Conservation (phyloP, 2,329 filamentous ascomycete species). For the Cucurbitaria berberidis region DNA sequence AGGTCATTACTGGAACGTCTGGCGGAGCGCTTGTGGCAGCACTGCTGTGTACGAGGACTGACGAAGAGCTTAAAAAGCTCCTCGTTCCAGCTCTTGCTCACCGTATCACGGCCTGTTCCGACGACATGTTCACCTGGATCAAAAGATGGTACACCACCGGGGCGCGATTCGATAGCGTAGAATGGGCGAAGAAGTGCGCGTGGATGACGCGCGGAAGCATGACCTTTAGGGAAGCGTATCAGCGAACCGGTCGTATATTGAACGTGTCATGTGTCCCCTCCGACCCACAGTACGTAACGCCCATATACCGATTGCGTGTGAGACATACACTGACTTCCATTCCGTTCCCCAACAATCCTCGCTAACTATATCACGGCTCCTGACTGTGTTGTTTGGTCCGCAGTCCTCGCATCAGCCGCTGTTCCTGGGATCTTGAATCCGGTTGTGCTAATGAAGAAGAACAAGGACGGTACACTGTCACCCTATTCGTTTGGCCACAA, state of each 20-base stretch:
- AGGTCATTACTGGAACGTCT: conserved; percentile 95
- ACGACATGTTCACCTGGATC: conserved; percentile 76
- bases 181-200: conserved; percentile 83
- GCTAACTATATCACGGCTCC: conserved; percentile 95
- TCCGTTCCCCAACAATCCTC: conserved; percentile 85
- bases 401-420: conserved; percentile 90
- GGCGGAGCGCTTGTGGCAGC: conserved; percentile 90
- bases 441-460: conserved; percentile 90
- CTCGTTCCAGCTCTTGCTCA: conserved; percentile 86
- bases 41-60: conserved; percentile 84
- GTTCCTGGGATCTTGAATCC: conserved; percentile 96
- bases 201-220: conserved; percentile 93
- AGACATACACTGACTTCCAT: too few species aligned
- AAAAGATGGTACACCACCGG: conserved; percentile 90
- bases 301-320: too few species aligned
- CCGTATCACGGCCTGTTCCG: conserved; percentile 84
- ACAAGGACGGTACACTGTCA: conserved; percentile 73
- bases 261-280: conserved; percentile 97
- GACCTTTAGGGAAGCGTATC: conserved; percentile 94
- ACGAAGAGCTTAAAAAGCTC: conserved; percentile 85
- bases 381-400: conserved; percentile 98
- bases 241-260: conserved; percentile 89
- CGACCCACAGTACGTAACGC: too few species aligned
- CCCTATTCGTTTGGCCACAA: conserved; percentile 98
- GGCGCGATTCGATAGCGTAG: conserved; percentile 89